phyloP scores from a whole-genome alignment of 176 grass and related monocot species.

The Alopecurus myosuroides region DNA sequence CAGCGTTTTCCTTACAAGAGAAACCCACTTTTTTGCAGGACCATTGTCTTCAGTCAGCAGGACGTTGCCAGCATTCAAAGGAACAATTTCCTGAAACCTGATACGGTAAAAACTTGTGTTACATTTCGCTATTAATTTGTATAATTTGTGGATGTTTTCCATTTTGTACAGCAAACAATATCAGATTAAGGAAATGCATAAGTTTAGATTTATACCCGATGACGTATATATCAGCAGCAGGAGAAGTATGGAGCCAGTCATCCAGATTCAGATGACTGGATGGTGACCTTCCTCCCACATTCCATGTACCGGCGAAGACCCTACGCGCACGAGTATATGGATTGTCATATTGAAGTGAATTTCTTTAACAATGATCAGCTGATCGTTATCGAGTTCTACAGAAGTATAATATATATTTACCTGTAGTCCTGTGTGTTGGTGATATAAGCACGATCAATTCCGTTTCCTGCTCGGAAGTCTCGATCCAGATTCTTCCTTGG shows the following conservation, averaged over 20 bases:
- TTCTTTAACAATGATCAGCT: background rate
- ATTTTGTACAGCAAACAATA: background rate
- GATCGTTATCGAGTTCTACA: background rate
- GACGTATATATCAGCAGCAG: conserved; percentile 97
- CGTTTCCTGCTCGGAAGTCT: conserved; percentile 36
- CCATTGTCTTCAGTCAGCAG: conserved; percentile 69
- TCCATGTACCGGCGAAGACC: conserved; percentile 88
- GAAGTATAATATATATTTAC: conserved; percentile 37
- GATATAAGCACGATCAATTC: conserved; percentile 52
- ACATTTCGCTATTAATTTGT: background rate
- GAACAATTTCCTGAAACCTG: conserved; percentile 97
- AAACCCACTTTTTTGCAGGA: conserved; percentile 83
- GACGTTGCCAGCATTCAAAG: conserved; percentile 92
- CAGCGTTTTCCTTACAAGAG: conserved; percentile 66
- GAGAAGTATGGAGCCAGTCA: conserved; percentile 91
- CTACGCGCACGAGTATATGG: conserved; percentile 24
- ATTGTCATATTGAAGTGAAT: conserved; percentile 14
- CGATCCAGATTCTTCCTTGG: conserved; percentile 50
- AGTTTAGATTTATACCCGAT: conserved; percentile 52
- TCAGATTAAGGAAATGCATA: background rate
- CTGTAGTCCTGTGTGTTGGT: conserved; percentile 88
- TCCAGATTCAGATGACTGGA: conserved; percentile 79
- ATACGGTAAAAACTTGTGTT: background rate
- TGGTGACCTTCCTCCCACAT: conserved; percentile 93
- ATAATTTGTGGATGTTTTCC: background rate